Base-by-base conservation (phyloP, 2,329 filamentous ascomycete genomes). In the Penicillium sp. region DNA sequence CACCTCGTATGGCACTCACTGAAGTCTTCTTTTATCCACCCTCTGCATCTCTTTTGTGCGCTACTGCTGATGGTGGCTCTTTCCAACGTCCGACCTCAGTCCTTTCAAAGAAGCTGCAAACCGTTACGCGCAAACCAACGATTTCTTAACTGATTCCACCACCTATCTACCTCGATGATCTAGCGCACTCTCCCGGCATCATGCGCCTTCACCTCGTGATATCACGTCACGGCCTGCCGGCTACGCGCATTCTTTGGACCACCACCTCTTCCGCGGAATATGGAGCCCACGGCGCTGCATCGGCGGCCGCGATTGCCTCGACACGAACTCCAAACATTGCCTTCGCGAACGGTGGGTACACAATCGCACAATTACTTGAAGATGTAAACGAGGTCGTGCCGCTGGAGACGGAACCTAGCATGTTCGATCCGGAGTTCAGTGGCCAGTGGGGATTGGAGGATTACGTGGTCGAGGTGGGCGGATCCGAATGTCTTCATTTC, bases 401-500 rank as follows among this genome's bases (percentile, higher is more conserved):
- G 0, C 79, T 97, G 0, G 89, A 95, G 70, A 82, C 84, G 46
- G 77, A 77, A 32, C 59, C 62, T 2, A 61, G 48, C 16, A 46
- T 58, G 22, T 60, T 63, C 31, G 62, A 64, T 35, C 52, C 60
- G 7, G 64, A 66, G 29, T 59, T 52, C 32, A 68, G 67, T 39
- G 69, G 70, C 7, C 65, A 89, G 49, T 95, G 89, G 88, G 89
- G 88, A 0, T 71, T 95, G 3, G 90, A 96, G 61, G 88, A 96
- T 64, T 97, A 97, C 67, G 80, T 80, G 7, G 87, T 95, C 24
- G 87, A 94, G 67, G 76, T 95, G 3, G 77, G 77, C n/a, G 82
- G 79, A 37, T 96, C 87, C 56, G 91, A 97, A 69, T 93, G 88
- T 59, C 70, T 96, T 46, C 91, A 96, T 70, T 97, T 88, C 60